Conservation (phyloP, 257 asterid genomes). For the Echium plantagineum region DNA sequence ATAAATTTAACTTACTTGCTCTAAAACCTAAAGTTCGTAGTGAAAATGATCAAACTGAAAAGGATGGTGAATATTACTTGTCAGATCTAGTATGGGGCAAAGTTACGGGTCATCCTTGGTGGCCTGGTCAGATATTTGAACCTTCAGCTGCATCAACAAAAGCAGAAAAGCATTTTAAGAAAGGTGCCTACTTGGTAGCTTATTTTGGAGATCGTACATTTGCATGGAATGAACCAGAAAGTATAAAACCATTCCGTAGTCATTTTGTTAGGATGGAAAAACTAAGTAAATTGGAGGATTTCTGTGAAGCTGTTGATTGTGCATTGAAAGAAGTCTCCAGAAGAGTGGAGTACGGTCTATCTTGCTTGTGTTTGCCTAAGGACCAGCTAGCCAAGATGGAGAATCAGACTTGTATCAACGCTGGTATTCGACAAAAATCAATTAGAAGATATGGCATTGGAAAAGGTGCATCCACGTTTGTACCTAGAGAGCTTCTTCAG, state of each 20-base stretch:
- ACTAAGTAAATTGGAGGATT: conserved; percentile 35
- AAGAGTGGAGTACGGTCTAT: conserved; percentile 51
- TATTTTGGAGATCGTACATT: conserved; percentile 76
- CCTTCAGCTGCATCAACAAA: conserved; percentile 53
- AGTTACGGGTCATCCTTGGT: conserved; percentile 90
- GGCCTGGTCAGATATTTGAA: conserved; percentile 81
- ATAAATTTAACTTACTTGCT: conserved; percentile 8
- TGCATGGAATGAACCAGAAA: conserved; percentile 64
- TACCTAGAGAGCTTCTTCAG: conserved; percentile 29
- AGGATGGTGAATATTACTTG: conserved; percentile 38
- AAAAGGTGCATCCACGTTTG: conserved; percentile 25
- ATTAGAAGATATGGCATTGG: conserved; percentile 32
- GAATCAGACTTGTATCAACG: conserved; percentile 29
- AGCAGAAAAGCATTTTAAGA: conserved; percentile 36
- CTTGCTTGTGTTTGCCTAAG: conserved; percentile 51
- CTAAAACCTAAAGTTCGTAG: conserved; percentile 23
- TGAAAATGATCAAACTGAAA: conserved; percentile 23
- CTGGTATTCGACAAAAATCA: conserved; percentile 35
- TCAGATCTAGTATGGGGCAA: conserved; percentile 88
- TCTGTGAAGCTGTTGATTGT: conserved; percentile 38
- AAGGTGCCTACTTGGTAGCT: conserved; percentile 43
- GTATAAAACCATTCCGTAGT: conserved; percentile 42
- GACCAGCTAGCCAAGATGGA: conserved; percentile 28
- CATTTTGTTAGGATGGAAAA: conserved; percentile 49
- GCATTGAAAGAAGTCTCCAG: conserved; percentile 53